Evolutionary conservation across 2,329 filamentous ascomycete species (phyloP).

Genomic region (Cytospora leucostoma): DNA sequence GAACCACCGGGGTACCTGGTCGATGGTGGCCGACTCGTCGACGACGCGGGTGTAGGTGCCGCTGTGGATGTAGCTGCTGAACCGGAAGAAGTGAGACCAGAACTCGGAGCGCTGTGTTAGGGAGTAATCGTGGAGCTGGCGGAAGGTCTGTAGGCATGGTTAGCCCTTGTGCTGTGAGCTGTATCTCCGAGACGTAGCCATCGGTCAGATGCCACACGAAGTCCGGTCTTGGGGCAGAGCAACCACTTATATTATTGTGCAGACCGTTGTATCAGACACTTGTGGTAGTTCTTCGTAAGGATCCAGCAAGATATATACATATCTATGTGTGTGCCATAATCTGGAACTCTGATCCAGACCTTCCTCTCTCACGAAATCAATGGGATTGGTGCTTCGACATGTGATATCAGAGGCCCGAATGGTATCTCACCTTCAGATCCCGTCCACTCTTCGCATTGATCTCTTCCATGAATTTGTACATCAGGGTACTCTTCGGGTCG

Average conservation of each 20-base stretch:
- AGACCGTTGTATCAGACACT: background rate
- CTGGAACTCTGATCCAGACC: background rate
- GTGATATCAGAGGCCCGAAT: background rate
- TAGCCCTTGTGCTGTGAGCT: background rate
- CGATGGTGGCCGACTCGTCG: constrained; percentile 70
- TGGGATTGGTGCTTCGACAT: background rate
- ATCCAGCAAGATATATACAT: background rate
- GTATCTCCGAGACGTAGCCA: background rate
- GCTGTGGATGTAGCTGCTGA: constrained; percentile 61
- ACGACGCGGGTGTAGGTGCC: constrained; percentile 63
- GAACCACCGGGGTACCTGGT: constrained; percentile 76
- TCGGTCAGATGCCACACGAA: background rate
- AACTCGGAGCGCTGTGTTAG: constrained; percentile 63
- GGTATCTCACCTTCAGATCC: constrained; percentile 54
- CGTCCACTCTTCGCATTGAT: constrained; percentile 61
- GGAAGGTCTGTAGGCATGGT: constrained; percentile 55
- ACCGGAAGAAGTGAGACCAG: constrained; percentile 64
- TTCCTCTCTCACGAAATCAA: background rate
- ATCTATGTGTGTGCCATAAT: background rate
- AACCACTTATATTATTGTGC: background rate
- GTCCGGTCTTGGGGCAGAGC: background rate
- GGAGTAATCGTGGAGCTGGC: constrained; percentile 72
- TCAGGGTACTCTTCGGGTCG: constrained; percentile 60
- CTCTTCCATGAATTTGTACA: constrained; percentile 67
- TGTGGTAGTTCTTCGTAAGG: background rate